Percentiles rank a stretch among this genome's conserved stretches.
These are phyloP conservation scores for Penicillium sclerotiorum DNA, from an alignment of 2,329 filamentous ascomycete species.

Conservation along the genomic window DNA sequence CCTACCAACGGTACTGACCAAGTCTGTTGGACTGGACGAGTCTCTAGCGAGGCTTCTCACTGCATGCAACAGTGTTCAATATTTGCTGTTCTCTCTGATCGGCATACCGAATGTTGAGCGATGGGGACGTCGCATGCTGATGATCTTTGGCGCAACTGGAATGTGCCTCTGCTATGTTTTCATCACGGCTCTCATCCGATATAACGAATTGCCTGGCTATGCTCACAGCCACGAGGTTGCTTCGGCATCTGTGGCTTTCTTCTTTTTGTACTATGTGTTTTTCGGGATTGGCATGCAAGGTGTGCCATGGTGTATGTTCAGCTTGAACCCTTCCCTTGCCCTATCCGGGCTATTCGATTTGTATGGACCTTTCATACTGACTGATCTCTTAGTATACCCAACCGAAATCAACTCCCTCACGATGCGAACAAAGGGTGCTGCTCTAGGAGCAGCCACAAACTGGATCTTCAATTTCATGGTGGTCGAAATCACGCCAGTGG, in stretches of 20 bases:
- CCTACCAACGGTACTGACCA: constrained; percentile 46
- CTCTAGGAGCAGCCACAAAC: constrained; percentile 9
- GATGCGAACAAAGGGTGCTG: constrained; percentile 28
- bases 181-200: constrained; percentile 47
- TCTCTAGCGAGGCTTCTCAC: constrained; percentile 47
- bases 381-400: constrained; percentile 26
- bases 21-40: constrained; percentile 39
- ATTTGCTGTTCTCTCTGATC: constrained; percentile 48
- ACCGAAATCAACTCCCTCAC: constrained; percentile 39
- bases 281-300: constrained; percentile 45
- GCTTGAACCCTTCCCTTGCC: not conserved
- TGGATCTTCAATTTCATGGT: constrained; percentile 32
- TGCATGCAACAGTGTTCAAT: constrained; percentile 50
- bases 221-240: constrained; percentile 46
- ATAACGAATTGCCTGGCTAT: constrained; percentile 21
- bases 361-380: too few species aligned
- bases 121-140: constrained; percentile 52
- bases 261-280: constrained; percentile 44
- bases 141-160: constrained; percentile 52
- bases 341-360: too few species aligned
- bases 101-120: constrained; percentile 52
- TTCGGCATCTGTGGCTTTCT: constrained; percentile 53
- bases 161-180: constrained; percentile 54
- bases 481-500: constrained; percentile 49
- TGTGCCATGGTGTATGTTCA: constrained; percentile 35